Conservation (phyloP, 306 rosid genomes). For the Gillenia trifoliata region DNA sequence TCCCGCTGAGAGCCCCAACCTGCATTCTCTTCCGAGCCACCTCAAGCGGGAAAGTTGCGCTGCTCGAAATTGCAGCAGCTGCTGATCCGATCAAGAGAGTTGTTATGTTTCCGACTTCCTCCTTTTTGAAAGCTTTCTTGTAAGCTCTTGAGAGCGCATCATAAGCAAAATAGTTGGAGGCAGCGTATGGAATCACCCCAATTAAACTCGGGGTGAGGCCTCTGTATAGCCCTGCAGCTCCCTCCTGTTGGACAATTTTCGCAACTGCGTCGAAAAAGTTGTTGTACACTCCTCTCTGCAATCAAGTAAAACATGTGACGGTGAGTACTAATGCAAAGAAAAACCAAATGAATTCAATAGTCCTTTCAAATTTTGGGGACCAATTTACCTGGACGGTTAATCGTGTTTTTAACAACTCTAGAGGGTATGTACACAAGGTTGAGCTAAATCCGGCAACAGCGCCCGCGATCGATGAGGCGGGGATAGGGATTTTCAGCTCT, state of each 20-base stretch:
- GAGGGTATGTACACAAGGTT: constrained; percentile 69
- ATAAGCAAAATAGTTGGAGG: constrained; percentile 68
- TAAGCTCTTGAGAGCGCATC: constrained; percentile 64
- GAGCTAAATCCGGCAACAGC: constrained; percentile 84
- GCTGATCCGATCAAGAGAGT: constrained; percentile 74
- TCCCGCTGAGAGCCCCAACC: constrained; percentile 68
- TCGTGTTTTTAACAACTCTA: constrained; percentile 69
- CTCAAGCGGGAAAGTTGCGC: constrained; percentile 81
- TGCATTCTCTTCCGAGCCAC: constrained; percentile 87
- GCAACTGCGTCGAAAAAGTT: constrained; percentile 48
- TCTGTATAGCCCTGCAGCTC: constrained; percentile 69
- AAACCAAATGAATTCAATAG: background rate
- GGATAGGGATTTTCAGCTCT: constrained; percentile 39
- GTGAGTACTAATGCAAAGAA: background rate
- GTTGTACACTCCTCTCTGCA: constrained; percentile 69
- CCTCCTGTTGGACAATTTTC: constrained; percentile 56
- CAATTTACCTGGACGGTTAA: constrained; percentile 53
- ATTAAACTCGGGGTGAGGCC: constrained; percentile 76
- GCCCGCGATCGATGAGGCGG: constrained; percentile 63
- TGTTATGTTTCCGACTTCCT: constrained; percentile 56
- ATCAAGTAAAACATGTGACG: background rate
- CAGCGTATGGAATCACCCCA: constrained; percentile 81
- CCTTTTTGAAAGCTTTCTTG: constrained; percentile 38
- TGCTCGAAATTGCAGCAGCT: constrained; percentile 65
- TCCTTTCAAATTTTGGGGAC: background rate